phyloP scores from a whole-genome alignment of 2,329 filamentous ascomycete species.

The Lachnum nothofagi region DNA sequence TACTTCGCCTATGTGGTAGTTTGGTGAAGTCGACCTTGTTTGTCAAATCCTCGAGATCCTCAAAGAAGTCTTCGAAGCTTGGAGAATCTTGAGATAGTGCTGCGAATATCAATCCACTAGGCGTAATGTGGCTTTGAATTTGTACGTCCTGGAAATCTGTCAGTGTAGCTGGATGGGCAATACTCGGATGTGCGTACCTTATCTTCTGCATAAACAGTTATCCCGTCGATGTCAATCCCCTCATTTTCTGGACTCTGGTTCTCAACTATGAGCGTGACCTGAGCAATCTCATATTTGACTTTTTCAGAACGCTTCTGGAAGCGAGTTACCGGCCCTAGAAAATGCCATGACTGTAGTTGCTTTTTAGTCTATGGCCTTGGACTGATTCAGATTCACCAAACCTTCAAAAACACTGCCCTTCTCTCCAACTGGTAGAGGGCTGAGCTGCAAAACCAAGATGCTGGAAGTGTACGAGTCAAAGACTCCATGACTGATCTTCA shows the following conservation, averaged over 20 bases:
- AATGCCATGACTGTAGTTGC: constrained; percentile 44
- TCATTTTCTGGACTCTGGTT: constrained; percentile 26
- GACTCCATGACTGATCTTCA: constrained; percentile 20
- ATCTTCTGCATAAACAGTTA: constrained; percentile 35
- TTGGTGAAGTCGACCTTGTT: constrained; percentile 49
- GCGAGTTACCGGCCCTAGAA: constrained; percentile 47
- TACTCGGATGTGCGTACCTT: constrained; percentile 13
- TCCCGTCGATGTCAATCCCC: constrained; percentile 30
- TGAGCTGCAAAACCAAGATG: constrained; percentile 47
- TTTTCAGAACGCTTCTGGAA: constrained; percentile 39
- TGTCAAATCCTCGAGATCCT: constrained; percentile 45
- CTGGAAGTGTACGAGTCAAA: constrained; percentile 42
- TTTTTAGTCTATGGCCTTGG: background rate
- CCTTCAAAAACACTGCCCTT: constrained; percentile 45
- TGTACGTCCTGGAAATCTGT: constrained; percentile 22
- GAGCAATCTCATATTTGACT: constrained; percentile 47
- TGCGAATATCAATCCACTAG: constrained; percentile 49
- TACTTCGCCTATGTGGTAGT: constrained; percentile 46
- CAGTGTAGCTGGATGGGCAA: background rate
- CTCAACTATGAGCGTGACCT: constrained; percentile 39
- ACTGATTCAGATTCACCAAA: constrained; percentile 10
- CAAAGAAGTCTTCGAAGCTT: constrained; percentile 49
- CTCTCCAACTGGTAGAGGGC: constrained; percentile 47
- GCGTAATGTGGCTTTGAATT: constrained; percentile 37
- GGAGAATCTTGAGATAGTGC: constrained; percentile 45